A percentile compares a stretch with the other conserved stretches of the same genome.
phyloP scores from a whole-genome alignment of 78 protist species.

The Chrysochromulina tobinii region DNA sequence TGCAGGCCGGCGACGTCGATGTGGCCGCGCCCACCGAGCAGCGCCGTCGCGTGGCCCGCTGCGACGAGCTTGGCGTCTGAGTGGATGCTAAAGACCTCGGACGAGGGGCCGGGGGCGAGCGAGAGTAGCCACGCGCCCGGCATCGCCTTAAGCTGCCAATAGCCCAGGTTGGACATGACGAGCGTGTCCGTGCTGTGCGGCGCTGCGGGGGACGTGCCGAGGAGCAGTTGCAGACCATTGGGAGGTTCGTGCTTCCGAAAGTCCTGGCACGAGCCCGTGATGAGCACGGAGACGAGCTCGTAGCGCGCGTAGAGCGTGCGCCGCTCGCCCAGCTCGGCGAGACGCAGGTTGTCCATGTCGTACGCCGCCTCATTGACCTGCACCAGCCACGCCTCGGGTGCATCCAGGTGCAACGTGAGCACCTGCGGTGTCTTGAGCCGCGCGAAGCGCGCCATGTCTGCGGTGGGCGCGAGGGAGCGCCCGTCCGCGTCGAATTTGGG shows the following conservation, averaged over 20 bases:
- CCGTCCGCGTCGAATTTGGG: conserved; percentile 1
- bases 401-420: conserved; percentile 32
- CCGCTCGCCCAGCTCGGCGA: not conserved
- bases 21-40: not conserved
- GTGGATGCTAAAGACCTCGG: not conserved
- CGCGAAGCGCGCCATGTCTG: not conserved
- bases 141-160: conserved; percentile 82
- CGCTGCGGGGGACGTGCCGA: not conserved
- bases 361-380: not conserved
- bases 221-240: conserved; percentile 54
- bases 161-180: conserved; percentile 77
- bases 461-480: not conserved
- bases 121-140: conserved; percentile 80
- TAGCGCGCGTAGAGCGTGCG: not conserved
- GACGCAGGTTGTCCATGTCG: conserved; percentile 71
- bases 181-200: conserved; percentile 44
- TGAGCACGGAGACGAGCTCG: conserved; percentile 23
- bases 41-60: not conserved
- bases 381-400: conserved; percentile 59
- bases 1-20: not conserved
- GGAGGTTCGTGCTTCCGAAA: conserved; percentile 10
- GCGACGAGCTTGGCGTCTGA: not conserved
- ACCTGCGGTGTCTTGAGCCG: not conserved
- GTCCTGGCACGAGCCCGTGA: conserved; percentile 48
- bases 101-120: conserved; percentile 23